A percentile compares a stretch with the other conserved stretches of the same genome.
phyloP scores from a whole-genome alignment of 2,329 filamentous ascomycete species.

The Immersiporthe knoxdaviesiana region DNA sequence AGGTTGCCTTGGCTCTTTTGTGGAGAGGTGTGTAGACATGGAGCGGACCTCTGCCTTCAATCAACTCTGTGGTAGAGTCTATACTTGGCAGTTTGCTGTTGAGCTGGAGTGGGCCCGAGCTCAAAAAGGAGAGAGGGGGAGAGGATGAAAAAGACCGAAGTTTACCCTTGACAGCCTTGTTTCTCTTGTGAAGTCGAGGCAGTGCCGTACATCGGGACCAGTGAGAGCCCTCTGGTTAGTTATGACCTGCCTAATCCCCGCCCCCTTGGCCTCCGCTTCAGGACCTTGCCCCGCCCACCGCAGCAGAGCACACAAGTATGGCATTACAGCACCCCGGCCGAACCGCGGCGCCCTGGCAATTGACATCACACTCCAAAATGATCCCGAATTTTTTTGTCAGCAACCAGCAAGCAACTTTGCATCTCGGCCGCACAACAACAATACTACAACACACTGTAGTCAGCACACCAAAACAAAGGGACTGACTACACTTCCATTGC shows the following conservation, averaged over 20 bases:
- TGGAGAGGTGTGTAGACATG: neutral
- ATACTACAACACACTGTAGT: neutral
- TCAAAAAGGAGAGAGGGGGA: neutral
- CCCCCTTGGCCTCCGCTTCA: neutral
- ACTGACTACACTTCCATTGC: neutral
- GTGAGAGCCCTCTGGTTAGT: slow-evolving; percentile 7
- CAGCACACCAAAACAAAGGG: slow-evolving; percentile 1
- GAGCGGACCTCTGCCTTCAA: neutral
- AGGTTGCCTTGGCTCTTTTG: neutral
- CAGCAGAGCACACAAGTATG: neutral
- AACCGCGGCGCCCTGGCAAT: neutral
- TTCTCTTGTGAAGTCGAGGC: neutral
- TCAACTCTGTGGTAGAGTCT: neutral
- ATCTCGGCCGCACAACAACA: neutral
- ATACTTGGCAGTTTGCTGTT: neutral
- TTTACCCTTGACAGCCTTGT: neutral
- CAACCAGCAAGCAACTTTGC: neutral
- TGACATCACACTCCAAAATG: neutral
- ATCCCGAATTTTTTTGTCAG: slow-evolving; percentile 4
- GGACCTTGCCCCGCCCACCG: neutral
- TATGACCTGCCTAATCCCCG: neutral
- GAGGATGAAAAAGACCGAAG: neutral
- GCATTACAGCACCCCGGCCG: neutral
- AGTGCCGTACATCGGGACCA: neutral
- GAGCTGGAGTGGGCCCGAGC: neutral